Percentiles rank a stretch among this genome's conserved stretches.
These are phyloP conservation scores for Aspergillus caelatus DNA, from an alignment of 2,329 filamentous ascomycete species.

Conservation along the genomic window DNA sequence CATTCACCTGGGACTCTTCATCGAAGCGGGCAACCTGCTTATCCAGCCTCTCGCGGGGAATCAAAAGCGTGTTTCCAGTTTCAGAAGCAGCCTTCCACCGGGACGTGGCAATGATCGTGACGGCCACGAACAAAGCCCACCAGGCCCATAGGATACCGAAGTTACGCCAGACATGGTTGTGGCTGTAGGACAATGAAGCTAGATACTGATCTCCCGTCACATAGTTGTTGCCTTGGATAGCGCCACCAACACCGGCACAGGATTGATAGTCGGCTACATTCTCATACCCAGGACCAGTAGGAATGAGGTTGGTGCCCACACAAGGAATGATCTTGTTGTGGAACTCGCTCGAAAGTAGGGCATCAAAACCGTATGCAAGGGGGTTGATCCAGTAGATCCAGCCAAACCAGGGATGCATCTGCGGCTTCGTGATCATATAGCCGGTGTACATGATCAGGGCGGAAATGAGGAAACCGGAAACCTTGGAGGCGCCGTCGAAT, in stretches of 20 bases:
- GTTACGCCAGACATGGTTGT: slow-evolving; percentile 61
- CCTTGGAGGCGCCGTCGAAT: slow-evolving; percentile 63
- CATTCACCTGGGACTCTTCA: slow-evolving; percentile 51
- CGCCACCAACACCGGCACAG: slow-evolving; percentile 59
- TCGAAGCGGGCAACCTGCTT: slow-evolving; percentile 44
- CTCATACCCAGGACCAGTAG: slow-evolving; percentile 32
- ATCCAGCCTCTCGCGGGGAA: slow-evolving; percentile 63
- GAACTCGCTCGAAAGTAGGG: slow-evolving; percentile 42
- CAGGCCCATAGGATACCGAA: slow-evolving; percentile 66
- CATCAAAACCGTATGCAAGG: slow-evolving; percentile 42
- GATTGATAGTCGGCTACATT: slow-evolving; percentile 21
- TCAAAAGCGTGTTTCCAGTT: slow-evolving; percentile 59
- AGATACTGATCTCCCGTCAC: slow-evolving; percentile 65
- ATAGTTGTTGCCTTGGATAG: slow-evolving; percentile 49
- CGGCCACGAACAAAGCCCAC: slow-evolving; percentile 61
- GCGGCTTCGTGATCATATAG: slow-evolving; percentile 49
- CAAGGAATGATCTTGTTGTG: slow-evolving; percentile 32
- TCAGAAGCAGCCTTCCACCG: slow-evolving; percentile 59
- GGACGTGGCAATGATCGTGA: slow-evolving; percentile 62
- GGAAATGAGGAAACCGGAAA: slow-evolving; percentile 43
- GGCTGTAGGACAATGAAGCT: slow-evolving; percentile 55
- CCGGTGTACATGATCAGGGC: slow-evolving; percentile 45
- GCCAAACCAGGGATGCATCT: slow-evolving; percentile 58
- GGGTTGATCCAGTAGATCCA: slow-evolving; percentile 50
- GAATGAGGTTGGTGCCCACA: slow-evolving; percentile 36